These are phyloP conservation scores for Immersiella caudata DNA, from an alignment of 495 filamentous ascomycete species.

Conservation along the genomic window DNA sequence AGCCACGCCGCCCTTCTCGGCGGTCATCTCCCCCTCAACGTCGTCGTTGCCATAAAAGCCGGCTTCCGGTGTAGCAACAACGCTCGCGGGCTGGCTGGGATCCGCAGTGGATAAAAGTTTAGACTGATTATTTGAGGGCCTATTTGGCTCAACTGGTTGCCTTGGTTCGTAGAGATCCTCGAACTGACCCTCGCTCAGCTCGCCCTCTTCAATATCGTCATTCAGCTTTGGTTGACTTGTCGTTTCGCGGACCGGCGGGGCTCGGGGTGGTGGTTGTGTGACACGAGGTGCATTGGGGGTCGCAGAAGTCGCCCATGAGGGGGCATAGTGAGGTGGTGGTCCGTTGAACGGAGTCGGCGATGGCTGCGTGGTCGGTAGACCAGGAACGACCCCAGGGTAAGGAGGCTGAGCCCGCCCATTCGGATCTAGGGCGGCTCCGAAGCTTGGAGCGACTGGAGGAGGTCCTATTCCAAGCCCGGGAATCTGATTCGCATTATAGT, in stretches of 20 bases:
- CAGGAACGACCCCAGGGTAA: neutral
- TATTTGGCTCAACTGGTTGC: slow-evolving; percentile 24
- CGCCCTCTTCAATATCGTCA: slow-evolving; percentile 67
- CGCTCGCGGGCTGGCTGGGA: slow-evolving; percentile 27
- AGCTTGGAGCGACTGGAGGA: slow-evolving; percentile 4
- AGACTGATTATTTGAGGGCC: neutral
- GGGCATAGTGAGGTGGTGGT: neutral
- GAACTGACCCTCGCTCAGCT: slow-evolving; percentile 69
- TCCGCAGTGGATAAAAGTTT: neutral
- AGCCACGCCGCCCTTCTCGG: slow-evolving; percentile 10
- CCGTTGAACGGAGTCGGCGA: neutral
- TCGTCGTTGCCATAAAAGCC: slow-evolving; percentile 38
- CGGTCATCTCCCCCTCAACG: slow-evolving; percentile 26
- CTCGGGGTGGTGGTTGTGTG: neutral
- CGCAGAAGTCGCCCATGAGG: neutral
- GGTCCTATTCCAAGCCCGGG: slow-evolving; percentile 46
- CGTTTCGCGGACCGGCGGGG: slow-evolving; percentile 20
- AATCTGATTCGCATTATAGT: slow-evolving; percentile 45
- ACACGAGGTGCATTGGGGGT: neutral
- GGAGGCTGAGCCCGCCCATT: slow-evolving; percentile 23
- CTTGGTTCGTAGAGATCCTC: slow-evolving; percentile 51
- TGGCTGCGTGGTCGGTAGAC: neutral
- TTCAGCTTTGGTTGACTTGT: slow-evolving; percentile 16
- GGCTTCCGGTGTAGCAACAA: slow-evolving; percentile 33
- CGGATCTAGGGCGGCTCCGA: neutral